A percentile compares a stretch with the other conserved stretches of the same genome.
phyloP scores from a whole-genome alignment of 1,284 basidiomycete species.

The Cryptococcus sp. region DNA sequence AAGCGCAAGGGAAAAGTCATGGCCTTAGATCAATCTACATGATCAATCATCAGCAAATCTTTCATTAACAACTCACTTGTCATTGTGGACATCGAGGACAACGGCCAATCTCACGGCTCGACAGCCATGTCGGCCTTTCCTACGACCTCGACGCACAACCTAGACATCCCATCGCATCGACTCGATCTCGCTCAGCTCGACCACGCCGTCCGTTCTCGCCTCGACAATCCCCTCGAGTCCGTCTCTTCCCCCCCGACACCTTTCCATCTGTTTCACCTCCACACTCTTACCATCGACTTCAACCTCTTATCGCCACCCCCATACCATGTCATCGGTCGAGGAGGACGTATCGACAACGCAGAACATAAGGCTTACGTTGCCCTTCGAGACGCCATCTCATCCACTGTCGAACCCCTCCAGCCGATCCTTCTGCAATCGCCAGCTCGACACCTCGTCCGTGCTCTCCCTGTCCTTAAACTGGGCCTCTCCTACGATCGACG shows the following conservation, averaged over 20 bases:
- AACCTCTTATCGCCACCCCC: slow-evolving; percentile 10
- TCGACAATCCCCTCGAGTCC: not conserved
- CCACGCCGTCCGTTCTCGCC: not conserved
- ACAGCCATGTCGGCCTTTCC: not conserved
- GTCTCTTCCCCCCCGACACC: not conserved
- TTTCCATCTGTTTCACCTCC: not conserved
- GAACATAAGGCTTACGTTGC: slow-evolving; percentile 8
- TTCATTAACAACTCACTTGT: too few species aligned
- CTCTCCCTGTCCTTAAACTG: not conserved
- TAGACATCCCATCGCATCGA: not conserved
- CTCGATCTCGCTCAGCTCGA: not conserved
- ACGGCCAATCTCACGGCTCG: too few species aligned
- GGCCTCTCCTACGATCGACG: not conserved
- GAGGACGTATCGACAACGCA: slow-evolving; percentile 12
- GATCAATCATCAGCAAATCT: too few species aligned
- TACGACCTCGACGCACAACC: not conserved
- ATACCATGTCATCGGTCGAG: slow-evolving; percentile 1
- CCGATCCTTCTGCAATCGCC: slow-evolving; percentile 8
- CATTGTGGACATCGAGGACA: too few species aligned
- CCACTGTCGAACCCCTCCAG: slow-evolving; percentile 8
- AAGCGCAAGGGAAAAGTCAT: too few species aligned
- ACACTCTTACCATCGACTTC: slow-evolving; percentile 24
- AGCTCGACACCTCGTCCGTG: not conserved
- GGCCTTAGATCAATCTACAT: too few species aligned
- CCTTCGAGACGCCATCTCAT: slow-evolving; percentile 5